phyloP scores from a whole-genome alignment of 2,329 filamentous ascomycete genomes.

The Xenoacremonium recifei region DNA sequence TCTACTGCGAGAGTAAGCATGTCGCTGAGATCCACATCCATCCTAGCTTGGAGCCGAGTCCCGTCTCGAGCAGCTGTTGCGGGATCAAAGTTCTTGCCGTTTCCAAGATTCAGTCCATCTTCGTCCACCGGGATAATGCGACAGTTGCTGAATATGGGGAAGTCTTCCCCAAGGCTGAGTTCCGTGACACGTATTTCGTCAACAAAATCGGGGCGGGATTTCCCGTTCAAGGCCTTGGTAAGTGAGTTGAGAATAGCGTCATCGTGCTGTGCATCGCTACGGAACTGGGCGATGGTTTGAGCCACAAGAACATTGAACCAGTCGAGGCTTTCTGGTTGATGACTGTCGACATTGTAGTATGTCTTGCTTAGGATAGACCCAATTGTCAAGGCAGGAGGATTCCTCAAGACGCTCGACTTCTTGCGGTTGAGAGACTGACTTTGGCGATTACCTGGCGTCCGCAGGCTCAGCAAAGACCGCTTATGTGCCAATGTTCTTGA shows the following conservation, averaged over 20 bases:
- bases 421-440: conserved; percentile 56
- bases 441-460: conserved; percentile 41
- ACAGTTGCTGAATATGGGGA: conserved; percentile 98
- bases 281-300: conserved; percentile 93
- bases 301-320: conserved; percentile 99
- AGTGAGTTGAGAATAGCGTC: conserved; percentile 85
- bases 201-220: conserved; percentile 82
- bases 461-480: conserved; percentile 66
- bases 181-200: conserved; percentile 94
- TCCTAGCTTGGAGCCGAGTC: conserved; percentile 81
- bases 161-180: conserved; percentile 91
- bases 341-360: conserved; percentile 93
- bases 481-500: conserved; percentile 74
- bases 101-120: conserved; percentile 61
- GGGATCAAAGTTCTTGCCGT: conserved; percentile 50
- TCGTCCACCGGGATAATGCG: conserved; percentile 89
- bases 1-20: conserved; percentile 93
- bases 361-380: conserved; percentile 93
- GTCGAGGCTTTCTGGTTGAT: conserved; percentile 94
- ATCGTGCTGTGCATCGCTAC: conserved; percentile 87
- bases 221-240: conserved; percentile 83
- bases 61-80: conserved; percentile 58
- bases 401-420: conserved; percentile 70
- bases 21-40: conserved; percentile 96
- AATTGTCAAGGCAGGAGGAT: conserved; percentile 77